phyloP scores from a whole-genome alignment of 495 filamentous ascomycete genomes.

The Trichoderma reesei region DNA sequence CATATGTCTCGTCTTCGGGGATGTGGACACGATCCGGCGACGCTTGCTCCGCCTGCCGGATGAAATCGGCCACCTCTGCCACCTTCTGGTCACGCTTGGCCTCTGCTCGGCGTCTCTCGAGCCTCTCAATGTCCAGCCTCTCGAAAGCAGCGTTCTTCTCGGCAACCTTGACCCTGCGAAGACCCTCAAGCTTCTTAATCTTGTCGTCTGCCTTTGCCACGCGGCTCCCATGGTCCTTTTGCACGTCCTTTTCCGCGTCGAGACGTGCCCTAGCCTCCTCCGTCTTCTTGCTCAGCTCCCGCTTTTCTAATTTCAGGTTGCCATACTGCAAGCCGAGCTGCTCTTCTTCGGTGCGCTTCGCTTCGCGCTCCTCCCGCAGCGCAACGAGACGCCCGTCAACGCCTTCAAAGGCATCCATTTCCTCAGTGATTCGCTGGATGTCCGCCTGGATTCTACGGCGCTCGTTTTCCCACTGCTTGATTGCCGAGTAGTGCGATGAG shows the following conservation, averaged over 20 bases:
- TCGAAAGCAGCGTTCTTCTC: conserved; percentile 59
- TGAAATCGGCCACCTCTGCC: conserved; percentile 43
- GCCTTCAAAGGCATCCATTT: conserved; percentile 36
- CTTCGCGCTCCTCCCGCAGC: conserved; percentile 24
- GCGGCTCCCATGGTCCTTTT: conserved; percentile 36
- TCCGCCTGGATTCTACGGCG: conserved; percentile 18
- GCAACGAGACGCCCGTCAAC: conserved; percentile 29
- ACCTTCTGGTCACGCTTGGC: conserved; percentile 36
- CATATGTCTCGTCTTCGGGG: conserved; percentile 54
- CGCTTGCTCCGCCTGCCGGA: conserved; percentile 45
- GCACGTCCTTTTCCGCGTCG: conserved; percentile 23
- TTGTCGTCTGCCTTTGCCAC: conserved; percentile 52
- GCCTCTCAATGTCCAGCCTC: conserved; percentile 38
- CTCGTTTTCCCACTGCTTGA: conserved; percentile 17
- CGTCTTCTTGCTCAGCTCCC: conserved; percentile 26
- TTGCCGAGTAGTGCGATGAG: conserved; percentile 41
- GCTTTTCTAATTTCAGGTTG: conserved; percentile 25
- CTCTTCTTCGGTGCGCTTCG: conserved; percentile 21
- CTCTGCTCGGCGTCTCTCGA: conserved; percentile 36
- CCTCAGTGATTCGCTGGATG: conserved; percentile 21
- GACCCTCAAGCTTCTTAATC: conserved; percentile 35
- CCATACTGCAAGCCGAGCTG: conserved; percentile 35
- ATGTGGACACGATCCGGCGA: conserved; percentile 52
- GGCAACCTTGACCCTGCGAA: conserved; percentile 43
- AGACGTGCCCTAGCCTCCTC: conserved; percentile 21